A percentile compares a stretch with the other conserved stretches of the same genome.
These are phyloP conservation scores for Exserohilum turcica DNA, from an alignment of 2,329 filamentous ascomycete species.

Conservation along the genomic window DNA sequence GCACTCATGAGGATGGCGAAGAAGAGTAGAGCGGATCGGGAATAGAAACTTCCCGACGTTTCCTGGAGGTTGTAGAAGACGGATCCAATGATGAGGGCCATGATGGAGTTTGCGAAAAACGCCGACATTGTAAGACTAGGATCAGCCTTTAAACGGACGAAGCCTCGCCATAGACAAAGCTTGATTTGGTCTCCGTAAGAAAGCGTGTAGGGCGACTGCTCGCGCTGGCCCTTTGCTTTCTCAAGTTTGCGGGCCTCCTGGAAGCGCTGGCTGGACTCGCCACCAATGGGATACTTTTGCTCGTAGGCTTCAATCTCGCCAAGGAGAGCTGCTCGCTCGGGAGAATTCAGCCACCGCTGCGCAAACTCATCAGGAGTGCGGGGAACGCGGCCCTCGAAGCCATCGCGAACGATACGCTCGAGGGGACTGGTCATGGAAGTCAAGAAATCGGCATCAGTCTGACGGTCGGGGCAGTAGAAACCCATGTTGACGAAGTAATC, in stretches of 20 bases:
- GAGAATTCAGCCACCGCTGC: conserved; percentile 60
- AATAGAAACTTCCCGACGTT: conserved; percentile 75
- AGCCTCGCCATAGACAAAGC: conserved; percentile 82
- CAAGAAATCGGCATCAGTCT: conserved; percentile 77
- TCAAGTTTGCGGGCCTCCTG: conserved; percentile 53
- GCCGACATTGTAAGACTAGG: conserved; percentile 73
- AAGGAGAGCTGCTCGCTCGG: conserved; percentile 53
- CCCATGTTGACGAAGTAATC: conserved; percentile 73
- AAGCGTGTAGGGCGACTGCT: conserved; percentile 80
- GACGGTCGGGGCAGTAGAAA: conserved; percentile 71
- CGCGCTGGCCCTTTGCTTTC: conserved; percentile 58
- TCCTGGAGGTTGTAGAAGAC: conserved; percentile 78
- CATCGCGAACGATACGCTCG: conserved; percentile 53
- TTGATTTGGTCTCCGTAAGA: conserved; percentile 75
- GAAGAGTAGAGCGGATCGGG: conserved; percentile 80
- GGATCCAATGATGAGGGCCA: conserved; percentile 77
- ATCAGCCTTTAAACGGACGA: conserved; percentile 76
- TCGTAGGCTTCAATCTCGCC: conserved; percentile 55
- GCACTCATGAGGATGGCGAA: conserved; percentile 87
- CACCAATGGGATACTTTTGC: conserved; percentile 52
- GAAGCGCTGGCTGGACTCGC: conserved; percentile 53
- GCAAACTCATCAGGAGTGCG: conserved; percentile 58
- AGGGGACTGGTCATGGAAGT: conserved; percentile 69
- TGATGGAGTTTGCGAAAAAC: conserved; percentile 72
- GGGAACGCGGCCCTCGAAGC: conserved; percentile 54